Conservation (phyloP, 2,329 filamentous ascomycete genomes). For the Paracoccidioides brasiliensis region DNA sequence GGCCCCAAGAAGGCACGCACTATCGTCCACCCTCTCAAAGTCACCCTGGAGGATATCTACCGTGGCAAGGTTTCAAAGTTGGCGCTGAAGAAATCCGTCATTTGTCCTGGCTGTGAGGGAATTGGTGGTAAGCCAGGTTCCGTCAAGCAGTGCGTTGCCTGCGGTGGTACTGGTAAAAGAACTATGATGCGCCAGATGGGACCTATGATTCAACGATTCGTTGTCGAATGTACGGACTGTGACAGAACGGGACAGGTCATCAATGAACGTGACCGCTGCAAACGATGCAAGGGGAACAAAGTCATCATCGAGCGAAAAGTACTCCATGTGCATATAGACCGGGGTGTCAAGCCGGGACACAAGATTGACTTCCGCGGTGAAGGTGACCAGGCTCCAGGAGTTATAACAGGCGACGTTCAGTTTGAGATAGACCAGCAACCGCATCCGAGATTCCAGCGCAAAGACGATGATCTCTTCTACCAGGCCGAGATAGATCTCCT, state of each 20-base stretch:
- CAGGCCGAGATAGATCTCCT: slow-evolving; percentile 91
- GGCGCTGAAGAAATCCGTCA: slow-evolving; percentile 90
- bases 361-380: slow-evolving; percentile 96
- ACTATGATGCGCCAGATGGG: slow-evolving; percentile 99
- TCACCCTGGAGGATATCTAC: slow-evolving; percentile 95
- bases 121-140: slow-evolving; percentile 93
- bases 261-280: slow-evolving; percentile 95
- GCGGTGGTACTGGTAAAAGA: slow-evolving; percentile 86
- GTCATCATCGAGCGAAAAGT: slow-evolving; percentile 95
- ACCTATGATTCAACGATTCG: slow-evolving; percentile 99
- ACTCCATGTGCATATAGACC: slow-evolving; percentile 93
- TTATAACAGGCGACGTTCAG: slow-evolving; percentile 87
- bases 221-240: slow-evolving; percentile 97
- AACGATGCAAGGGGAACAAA: slow-evolving; percentile 94
- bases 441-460: slow-evolving; percentile 87
- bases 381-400: slow-evolving; percentile 87
- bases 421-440: slow-evolving; percentile 99
- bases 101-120: slow-evolving; percentile 89
- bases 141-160: slow-evolving; percentile 84
- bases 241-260: slow-evolving; percentile 95
- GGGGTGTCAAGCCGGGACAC: slow-evolving; percentile 82
- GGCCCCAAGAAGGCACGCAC: slow-evolving; percentile 87
- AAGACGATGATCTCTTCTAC: slow-evolving; percentile 92
- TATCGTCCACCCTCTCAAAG: slow-evolving; percentile 97
- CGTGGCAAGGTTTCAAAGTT: slow-evolving; percentile 95